Evolutionary conservation across 176 grass and related monocot species (phyloP), one percentile per base, ranked within the genome.

Genomic region (Lolium perenne): DNA sequence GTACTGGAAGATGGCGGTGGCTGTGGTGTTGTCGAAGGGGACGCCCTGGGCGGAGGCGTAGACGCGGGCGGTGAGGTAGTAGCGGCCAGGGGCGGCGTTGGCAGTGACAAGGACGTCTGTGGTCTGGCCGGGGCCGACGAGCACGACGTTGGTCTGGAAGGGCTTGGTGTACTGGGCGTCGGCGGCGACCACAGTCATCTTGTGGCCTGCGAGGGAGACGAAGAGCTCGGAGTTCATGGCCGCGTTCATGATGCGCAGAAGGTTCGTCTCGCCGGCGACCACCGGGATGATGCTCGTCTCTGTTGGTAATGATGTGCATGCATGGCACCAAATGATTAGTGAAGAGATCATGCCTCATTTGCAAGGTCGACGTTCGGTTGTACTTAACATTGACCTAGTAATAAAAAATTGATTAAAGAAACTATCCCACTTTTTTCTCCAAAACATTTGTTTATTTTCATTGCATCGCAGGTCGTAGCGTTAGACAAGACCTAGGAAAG

Each of bases 1-100:
- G 90, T 96, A 99, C 47, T 95, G 86, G 56, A 96, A 79, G 87
- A 99, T 76, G 57, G 97, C 97, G 53, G 97, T 94, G 88, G 86
- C 85, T 29, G 94, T 96, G 84, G 90, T 91, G 88, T 96, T 99
- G 82, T 99, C 97, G 74, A 99, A 96, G 22, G 92, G 80, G 71
- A 92, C 53, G 63, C 49, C 55, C 56, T 74, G 91, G 0, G 88
- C 90, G 16, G 92, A 92, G 8, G 70, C 81, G 56, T 92, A 99
- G 49, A 92, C 92, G 13, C 81, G 97, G 11, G 97, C 79, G 59
- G 92, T 91, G 38, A 99, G 74, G 90, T 99, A 96, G 88, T 96
- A 99, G 8, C 94, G 90, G n/a, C 92, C 92, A 20, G 86, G 60
- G 8, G 90, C 86, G 18, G 87, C 88, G 85, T 92, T 83, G 60